Percentiles rank a stretch among this genome's conserved stretches.
These are phyloP conservation scores for Fusarium foetens DNA, from an alignment of 2,329 filamentous ascomycete species.

Conservation along the genomic window DNA sequence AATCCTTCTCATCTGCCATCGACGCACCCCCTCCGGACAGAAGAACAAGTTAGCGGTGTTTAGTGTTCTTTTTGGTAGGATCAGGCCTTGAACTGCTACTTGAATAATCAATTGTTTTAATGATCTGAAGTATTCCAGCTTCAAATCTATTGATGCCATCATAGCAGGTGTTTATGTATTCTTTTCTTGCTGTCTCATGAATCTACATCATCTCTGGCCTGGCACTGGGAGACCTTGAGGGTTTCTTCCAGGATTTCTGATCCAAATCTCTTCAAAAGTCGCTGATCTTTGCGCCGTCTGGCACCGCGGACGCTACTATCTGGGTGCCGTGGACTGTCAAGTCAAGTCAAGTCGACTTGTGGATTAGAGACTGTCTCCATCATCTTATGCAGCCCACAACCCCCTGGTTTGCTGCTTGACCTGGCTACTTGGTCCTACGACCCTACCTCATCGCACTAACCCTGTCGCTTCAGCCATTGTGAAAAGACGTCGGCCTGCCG, in stretches of 20 bases:
- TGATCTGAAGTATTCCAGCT: neutral
- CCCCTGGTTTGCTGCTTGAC: constrained; percentile 43
- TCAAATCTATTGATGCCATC: constrained; percentile 2
- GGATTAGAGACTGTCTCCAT: constrained; percentile 42
- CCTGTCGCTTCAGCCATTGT: constrained; percentile 58
- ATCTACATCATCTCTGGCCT: constrained; percentile 6
- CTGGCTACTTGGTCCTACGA: constrained; percentile 49
- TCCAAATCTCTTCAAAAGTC: constrained; percentile 29
- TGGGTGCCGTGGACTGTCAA: constrained; percentile 46
- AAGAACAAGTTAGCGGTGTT: constrained; percentile 1
- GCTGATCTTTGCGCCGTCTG: constrained; percentile 44
- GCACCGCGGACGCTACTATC: constrained; percentile 44
- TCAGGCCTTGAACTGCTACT: constrained; percentile 38
- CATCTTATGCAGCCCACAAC: constrained; percentile 50
- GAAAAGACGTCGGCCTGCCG: constrained; percentile 64
- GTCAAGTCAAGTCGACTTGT: constrained; percentile 46
- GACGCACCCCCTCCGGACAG: constrained; percentile 36
- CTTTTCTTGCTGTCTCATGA: constrained; percentile 7
- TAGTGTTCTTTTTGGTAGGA: constrained; percentile 12
- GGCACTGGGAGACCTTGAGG: constrained; percentile 7
- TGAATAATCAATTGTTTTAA: neutral
- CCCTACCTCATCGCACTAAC: constrained; percentile 56
- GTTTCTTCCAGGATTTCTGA: constrained; percentile 32
- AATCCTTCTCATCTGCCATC: constrained; percentile 34
- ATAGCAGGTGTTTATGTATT: neutral